Base-by-base conservation (phyloP, 352 stramenopile genomes). In the Discostella stelligera region DNA sequence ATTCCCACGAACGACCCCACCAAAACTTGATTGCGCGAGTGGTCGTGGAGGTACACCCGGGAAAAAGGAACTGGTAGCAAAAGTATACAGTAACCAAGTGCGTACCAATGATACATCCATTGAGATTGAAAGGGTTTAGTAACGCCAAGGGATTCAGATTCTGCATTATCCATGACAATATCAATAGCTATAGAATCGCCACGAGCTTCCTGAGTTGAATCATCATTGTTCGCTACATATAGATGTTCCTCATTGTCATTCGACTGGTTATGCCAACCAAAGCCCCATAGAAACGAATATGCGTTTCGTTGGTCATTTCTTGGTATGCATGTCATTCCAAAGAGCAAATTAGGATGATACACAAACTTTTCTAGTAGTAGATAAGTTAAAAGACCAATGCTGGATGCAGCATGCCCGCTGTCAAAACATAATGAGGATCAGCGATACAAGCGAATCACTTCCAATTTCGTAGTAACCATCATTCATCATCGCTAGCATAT, bases 341-440 rank as follows among this genome's bases (percentile, higher is more conserved):
- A 83, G 6, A 83, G 18, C 23, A 83, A 56, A 55, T 83, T 76
- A 1, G 76, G 76, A 61, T 83, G 76, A n/a, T 66, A 73, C 3
- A 83, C 41, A 54, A 76, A 79, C 14, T 76, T 21, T 52, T 83
- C 76, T 32, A 83, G 46, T n/a, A 83, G 46, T 23, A 83, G 60
- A 30, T 76, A 83, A 9, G 64, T 73, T 25, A 83, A 41, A 13
- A 83, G 52, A 32, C 76, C 76, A 46, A 83, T 79, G 52, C 67
- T 78, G 39, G 76, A 77, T 20, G 71, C 69, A 5, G 68, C 59
- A 68, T 83, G 76, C 21, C 76, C 69, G 64, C 64, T 74, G 39
- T 1, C 37, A 14, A 14, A 44, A 8, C 3, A 14, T 23, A 41
- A 41, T 64, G 20, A n/a, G 13, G 49, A 32, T 32, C 11, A 13